phyloP scores from a whole-genome alignment of 805 yeast genomes.

The Teunomyces stri region DNA sequence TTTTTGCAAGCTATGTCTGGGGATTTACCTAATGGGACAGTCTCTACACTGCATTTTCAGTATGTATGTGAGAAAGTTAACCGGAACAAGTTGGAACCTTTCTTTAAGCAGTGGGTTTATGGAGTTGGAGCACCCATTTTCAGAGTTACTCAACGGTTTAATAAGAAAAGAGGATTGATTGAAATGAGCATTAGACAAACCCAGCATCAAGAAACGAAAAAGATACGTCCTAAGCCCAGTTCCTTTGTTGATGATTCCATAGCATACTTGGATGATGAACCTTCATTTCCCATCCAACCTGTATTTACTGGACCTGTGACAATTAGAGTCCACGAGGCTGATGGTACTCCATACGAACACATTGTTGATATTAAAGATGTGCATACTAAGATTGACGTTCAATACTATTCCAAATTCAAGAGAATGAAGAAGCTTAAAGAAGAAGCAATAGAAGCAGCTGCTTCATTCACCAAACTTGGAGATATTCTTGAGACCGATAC shows the following conservation, averaged over 20 bases:
- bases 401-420: slow-evolving; percentile 90
- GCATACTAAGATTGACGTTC: slow-evolving; percentile 85
- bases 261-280: slow-evolving; percentile 42
- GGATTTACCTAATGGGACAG: slow-evolving; percentile 72
- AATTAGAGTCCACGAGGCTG: slow-evolving; percentile 94
- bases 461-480: slow-evolving; percentile 56
- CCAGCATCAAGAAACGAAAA: slow-evolving; percentile 60
- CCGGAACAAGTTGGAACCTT: slow-evolving; percentile 73
- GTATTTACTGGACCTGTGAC: slow-evolving; percentile 94
- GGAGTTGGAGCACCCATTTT: slow-evolving; percentile 88
- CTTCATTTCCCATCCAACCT: slow-evolving; percentile 37
- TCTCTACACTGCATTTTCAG: slow-evolving; percentile 83
- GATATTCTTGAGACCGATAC: slow-evolving; percentile 62
- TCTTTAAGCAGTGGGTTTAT: slow-evolving; percentile 91
- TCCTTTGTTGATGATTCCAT: slow-evolving; percentile 48
- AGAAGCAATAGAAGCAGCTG: slow-evolving; percentile 36
- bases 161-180: slow-evolving; percentile 87
- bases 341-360: slow-evolving; percentile 98
- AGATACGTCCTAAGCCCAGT: slow-evolving; percentile 32
- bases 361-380: slow-evolving; percentile 87
- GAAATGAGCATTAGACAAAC: slow-evolving; percentile 94
- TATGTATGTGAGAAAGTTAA: slow-evolving; percentile 94
- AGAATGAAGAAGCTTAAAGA: slow-evolving; percentile 65
- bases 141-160: slow-evolving; percentile 85
- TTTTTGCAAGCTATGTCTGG: slow-evolving; percentile 95